Evolutionary conservation across 139 green algal genomes (phyloP).

Genomic region (Chlorella sp.): DNA sequence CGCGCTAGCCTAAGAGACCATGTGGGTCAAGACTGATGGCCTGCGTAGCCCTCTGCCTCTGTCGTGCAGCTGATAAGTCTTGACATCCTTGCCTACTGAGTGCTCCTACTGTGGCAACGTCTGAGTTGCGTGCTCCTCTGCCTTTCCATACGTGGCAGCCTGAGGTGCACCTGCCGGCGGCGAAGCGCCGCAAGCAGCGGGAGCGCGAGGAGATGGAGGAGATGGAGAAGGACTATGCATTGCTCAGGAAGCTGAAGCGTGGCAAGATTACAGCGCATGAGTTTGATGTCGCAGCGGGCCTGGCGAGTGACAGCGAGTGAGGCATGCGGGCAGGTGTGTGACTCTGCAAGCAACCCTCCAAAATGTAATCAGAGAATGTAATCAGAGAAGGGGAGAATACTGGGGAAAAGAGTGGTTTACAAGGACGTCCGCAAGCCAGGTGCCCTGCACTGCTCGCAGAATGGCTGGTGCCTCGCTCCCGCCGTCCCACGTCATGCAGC

Average conservation of each 20-base stretch:
- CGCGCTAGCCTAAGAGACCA: too few relatives aligned
- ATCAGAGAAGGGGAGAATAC: too few relatives aligned
- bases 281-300: constrained; percentile 7
- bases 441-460: not conserved
- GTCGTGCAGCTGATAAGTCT: too few relatives aligned
- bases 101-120: too few relatives aligned
- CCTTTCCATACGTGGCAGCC: not conserved
- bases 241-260: constrained; percentile 81
- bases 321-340: too few relatives aligned
- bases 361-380: too few relatives aligned
- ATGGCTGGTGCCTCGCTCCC: not conserved
- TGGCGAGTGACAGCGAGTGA: not conserved
- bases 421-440: too few relatives aligned
- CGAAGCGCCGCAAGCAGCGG: constrained; percentile 80
- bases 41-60: too few relatives aligned
- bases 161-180: constrained; percentile 58
- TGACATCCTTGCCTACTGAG: too few relatives aligned
- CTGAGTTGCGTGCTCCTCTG: too few relatives aligned
- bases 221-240: constrained; percentile 77
- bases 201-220: constrained; percentile 71
- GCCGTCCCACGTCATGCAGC: not conserved
- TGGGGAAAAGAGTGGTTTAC: not conserved
- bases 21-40: too few relatives aligned
- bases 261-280: constrained; percentile 51
- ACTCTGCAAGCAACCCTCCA: not conserved